Conservation (phyloP, 768 basidiomycete species). For the Pleurotus platypus region DNA sequence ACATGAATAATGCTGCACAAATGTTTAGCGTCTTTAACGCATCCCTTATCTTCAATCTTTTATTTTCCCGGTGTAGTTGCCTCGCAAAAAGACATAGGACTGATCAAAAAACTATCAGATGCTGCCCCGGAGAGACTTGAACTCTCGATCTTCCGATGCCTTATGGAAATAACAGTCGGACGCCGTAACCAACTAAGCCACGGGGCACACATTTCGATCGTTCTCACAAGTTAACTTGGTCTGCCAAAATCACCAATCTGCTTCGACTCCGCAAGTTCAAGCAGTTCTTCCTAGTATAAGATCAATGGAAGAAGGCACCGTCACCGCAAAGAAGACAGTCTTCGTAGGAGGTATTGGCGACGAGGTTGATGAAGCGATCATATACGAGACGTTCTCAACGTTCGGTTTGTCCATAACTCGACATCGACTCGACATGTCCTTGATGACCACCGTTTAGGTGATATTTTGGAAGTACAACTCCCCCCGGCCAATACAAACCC, state of each 20-base stretch:
- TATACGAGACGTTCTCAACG: constrained; percentile 79
- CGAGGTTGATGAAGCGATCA: constrained; percentile 73
- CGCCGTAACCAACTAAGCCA: constrained; percentile 9
- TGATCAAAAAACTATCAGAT: no score
- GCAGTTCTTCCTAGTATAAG: background rate
- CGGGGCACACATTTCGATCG: background rate
- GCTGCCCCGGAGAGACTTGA: constrained; percentile 9
- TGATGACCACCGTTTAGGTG: constrained; percentile 49
- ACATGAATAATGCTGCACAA: no score
- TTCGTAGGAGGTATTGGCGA: constrained; percentile 83
- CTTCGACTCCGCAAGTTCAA: background rate
- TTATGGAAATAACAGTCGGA: constrained; percentile 5
- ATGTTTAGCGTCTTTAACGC: no score
- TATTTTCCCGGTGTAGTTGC: no score
- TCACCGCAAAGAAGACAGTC: constrained; percentile 81
- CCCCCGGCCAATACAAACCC: constrained; percentile 77
- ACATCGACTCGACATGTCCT: constrained; percentile 3
- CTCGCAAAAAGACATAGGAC: no score
- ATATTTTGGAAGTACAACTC: constrained; percentile 88
- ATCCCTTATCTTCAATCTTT: no score
- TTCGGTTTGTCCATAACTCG: constrained; percentile 60
- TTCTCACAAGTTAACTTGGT: background rate
- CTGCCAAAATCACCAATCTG: background rate
- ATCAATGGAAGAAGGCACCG: constrained; percentile 70
- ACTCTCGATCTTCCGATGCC: constrained; percentile 9